Evolutionary conservation across 257 asterid genomes (phyloP).

Genomic region (Solanum corneliomulleri): DNA sequence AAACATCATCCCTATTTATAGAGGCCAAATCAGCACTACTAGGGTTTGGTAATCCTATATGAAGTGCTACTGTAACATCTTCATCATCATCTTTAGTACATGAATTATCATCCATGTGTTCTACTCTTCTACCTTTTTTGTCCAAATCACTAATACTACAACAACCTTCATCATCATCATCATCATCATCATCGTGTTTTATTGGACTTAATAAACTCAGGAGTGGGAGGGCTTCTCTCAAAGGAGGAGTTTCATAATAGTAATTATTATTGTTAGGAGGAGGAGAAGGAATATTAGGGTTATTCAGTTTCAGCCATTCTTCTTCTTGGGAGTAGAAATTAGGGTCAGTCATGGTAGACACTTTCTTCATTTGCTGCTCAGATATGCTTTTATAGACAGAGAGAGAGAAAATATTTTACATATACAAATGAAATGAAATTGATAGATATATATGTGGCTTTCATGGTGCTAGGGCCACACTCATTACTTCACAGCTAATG

Average conservation of each 20-base stretch:
- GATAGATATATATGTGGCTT: not conserved
- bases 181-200: not conserved
- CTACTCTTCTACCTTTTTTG: not conserved
- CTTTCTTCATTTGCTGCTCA: not conserved
- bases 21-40: constrained; percentile 73
- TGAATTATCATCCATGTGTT: not conserved
- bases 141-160: not conserved
- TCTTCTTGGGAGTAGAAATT: constrained; percentile 19
- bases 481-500: not conserved
- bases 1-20: not conserved
- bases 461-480: not conserved
- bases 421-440: not conserved
- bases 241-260: constrained; percentile 28
- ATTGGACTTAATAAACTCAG: constrained; percentile 10
- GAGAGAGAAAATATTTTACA: not conserved
- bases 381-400: constrained; percentile 20
- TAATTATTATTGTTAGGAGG: not conserved
- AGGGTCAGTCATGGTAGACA: constrained; percentile 48
- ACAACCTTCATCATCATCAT: not conserved
- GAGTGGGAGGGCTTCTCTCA: constrained; percentile 54
- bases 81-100: not conserved
- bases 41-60: constrained; percentile 90
- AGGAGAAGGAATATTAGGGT: constrained; percentile 16
- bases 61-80: constrained; percentile 68
- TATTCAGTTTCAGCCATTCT: constrained; percentile 39